These are phyloP conservation scores for Endoconidiophora polonica DNA, from an alignment of 2,329 filamentous ascomycete species.

Conservation along the genomic window DNA sequence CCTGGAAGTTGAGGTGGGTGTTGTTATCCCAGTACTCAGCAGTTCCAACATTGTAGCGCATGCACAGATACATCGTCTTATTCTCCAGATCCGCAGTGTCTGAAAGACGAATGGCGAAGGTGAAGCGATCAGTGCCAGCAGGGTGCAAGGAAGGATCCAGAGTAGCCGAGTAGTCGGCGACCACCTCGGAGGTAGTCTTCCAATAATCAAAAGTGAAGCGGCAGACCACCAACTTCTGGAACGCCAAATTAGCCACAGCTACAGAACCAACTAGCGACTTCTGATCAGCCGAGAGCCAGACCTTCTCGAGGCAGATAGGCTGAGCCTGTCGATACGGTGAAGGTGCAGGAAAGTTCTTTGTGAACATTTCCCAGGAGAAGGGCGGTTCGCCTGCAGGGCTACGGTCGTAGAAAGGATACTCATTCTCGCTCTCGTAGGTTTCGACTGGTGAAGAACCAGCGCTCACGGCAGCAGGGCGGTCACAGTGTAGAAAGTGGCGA, in stretches of 20 bases:
- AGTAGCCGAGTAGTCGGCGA: slow-evolving; percentile 73
- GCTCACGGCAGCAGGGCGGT: slow-evolving; percentile 89
- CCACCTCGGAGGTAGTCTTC: slow-evolving; percentile 93
- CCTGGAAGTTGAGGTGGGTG: slow-evolving; percentile 67
- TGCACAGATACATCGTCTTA: slow-evolving; percentile 84
- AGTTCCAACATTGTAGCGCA: slow-evolving; percentile 71
- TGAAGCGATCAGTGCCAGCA: slow-evolving; percentile 61
- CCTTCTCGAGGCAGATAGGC: slow-evolving; percentile 66
- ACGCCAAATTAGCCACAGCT: slow-evolving; percentile 74
- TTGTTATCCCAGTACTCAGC: slow-evolving; percentile 97
- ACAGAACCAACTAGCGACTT: slow-evolving; percentile 72
- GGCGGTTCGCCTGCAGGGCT: slow-evolving; percentile 23
- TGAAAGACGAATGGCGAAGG: slow-evolving; percentile 82
- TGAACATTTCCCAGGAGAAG: slow-evolving; percentile 74
- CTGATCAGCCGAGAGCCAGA: slow-evolving; percentile 78
- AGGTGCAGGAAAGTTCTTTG: slow-evolving; percentile 65
- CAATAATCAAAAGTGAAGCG: slow-evolving; percentile 95
- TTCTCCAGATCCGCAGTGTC: slow-evolving; percentile 81
- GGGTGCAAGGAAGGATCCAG: slow-evolving; percentile 38
- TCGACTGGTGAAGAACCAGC: slow-evolving; percentile 85
- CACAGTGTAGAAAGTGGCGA: slow-evolving; percentile 84
- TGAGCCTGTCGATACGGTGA: slow-evolving; percentile 32
- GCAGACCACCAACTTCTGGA: slow-evolving; percentile 76
- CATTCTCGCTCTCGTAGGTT: slow-evolving; percentile 66
- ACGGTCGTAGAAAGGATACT: slow-evolving; percentile 57